Evolutionary conservation across 73 alveolate genomes (phyloP), one percentile per base, ranked within the genome.

Genomic region (Paramecium tetraurelia): DNA sequence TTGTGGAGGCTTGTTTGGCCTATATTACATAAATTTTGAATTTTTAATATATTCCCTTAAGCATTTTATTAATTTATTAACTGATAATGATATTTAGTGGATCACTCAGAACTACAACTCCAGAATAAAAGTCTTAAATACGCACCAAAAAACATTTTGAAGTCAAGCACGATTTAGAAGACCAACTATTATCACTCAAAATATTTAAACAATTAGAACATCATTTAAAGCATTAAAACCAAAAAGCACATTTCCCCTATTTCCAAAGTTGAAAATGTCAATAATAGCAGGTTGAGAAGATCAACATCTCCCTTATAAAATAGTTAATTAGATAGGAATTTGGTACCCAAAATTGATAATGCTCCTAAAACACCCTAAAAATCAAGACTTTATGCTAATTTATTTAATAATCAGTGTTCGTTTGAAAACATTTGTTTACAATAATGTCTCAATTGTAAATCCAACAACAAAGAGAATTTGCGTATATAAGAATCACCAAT

Each of bases 1-100:
- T 80, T 80, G 16, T 38, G 90, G 90, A 18, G 90, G 90, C 57
- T 80, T 80, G 35, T 59, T 80, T 2, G 76, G 7, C 31, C 90
- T 41, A 35, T 80, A 80, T 80, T 72, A 72, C 86, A 72, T 80
- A 35, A 75, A 35, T 75, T 63, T 63, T 63, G 84, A 63, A 63
- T 63, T 63, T 63, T 63, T 53, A 53, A 53, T 53, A 53, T 53
- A 53, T 18, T 53, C 69, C 69, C 14, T 5, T 53, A 53, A 53
- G 69, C 21, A 63, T 33, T 22, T 63, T 63, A 63, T 63, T 63
- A 63, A 63, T 63, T 63, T 63, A 63, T 63, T 63, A 63, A 63
- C 84, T 63, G 84, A 63, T 63, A 63, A 27, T 33, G 50, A 27
- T 33, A 31, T 33, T 63, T 21, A 63, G 84, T 33, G 84, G 84